phyloP scores from a whole-genome alignment of 352 stramenopile species.

The Globisporangium solare region DNA sequence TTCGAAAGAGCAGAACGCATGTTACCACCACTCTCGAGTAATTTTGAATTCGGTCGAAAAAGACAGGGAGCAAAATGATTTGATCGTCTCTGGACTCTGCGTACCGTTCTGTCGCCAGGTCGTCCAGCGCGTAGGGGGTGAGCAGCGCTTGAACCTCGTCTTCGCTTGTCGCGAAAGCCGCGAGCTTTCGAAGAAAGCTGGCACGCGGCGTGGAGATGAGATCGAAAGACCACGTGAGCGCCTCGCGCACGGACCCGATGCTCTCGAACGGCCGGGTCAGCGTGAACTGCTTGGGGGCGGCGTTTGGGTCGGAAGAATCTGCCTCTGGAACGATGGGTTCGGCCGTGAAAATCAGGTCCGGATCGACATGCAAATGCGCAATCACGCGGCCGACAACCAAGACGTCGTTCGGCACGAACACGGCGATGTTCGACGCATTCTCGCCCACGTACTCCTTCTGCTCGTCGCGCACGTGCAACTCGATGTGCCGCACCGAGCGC shows the following conservation, averaged over 20 bases:
- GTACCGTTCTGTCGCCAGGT: constrained; percentile 40
- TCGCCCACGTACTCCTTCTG: constrained; percentile 47
- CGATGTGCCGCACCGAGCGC: constrained; percentile 70
- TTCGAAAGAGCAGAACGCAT: background rate
- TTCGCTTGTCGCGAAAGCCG: constrained; percentile 55
- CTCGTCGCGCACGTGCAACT: constrained; percentile 38
- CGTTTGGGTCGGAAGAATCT: constrained; percentile 7
- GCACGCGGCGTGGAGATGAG: constrained; percentile 53
- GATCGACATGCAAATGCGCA: constrained; percentile 44
- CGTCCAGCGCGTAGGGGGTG: constrained; percentile 37
- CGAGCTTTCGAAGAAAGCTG: constrained; percentile 53
- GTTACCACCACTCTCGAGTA: constrained; percentile 1
- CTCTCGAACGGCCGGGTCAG: constrained; percentile 41
- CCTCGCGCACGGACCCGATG: constrained; percentile 58
- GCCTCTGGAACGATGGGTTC: constrained; percentile 13
- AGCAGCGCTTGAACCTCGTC: constrained; percentile 42
- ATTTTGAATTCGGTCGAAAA: too few species aligned
- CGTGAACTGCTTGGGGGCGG: constrained; percentile 9
- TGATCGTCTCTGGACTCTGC: background rate
- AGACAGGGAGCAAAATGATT: too few species aligned
- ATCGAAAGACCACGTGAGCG: constrained; percentile 76
- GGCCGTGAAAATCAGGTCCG: constrained; percentile 39
- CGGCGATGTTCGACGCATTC: constrained; percentile 71
- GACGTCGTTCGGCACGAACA: constrained; percentile 67
- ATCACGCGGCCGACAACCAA: constrained; percentile 49